Evolutionary conservation across 768 basidiomycete species (phyloP), one percentile per base, ranked within the genome.

Genomic region (Fomitopsis serialis): DNA sequence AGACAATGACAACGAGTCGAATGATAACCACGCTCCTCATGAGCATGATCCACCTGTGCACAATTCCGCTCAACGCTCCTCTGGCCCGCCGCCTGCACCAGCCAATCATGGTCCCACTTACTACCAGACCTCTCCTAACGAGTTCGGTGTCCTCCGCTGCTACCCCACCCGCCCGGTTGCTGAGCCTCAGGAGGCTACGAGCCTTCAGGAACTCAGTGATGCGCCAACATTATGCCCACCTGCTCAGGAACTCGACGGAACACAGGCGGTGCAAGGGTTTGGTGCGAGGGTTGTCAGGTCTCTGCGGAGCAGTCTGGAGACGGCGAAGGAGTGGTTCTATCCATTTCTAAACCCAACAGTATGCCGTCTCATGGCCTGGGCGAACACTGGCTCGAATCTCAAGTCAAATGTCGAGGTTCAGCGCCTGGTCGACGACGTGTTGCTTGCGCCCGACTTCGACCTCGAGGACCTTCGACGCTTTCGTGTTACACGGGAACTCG

Each of bases 361-460:
- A 2, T 67, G 60, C 25, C 60, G 61, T 0, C 66, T 68, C 17
- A 58, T 67, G 62, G 17, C 52, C 3, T 72, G 72, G 71, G 53
- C 60, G 4, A 69, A 67, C 42, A 58, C 58, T 10, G 63, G 67
- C 0, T 64, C 61, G 2, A 61, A 45, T 13, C 22, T 23, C 0
- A 72, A 72, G 45, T 69, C 70, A 2, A 46, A 53, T 2, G 27
- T 19, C 0, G 66, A 71, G 27, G 44, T 68, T 0, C 48, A 71
- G 12, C 51, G 50, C 0, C 61, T 74, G 0, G 64, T 67, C 6
- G 34, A 65, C n/a, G 54, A 53, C 13, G 43, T 57, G 13, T 24
- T 57, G 19, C 47, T 53, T 1, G 48, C 36, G 0, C 35, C 32
- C 0, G 56, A 57, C 19, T 57, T 46, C 40, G 10, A 25, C 9